These are phyloP conservation scores for Phtheirospermum japonicum DNA, from an alignment of 257 asterid genomes.

Conservation along the genomic window DNA sequence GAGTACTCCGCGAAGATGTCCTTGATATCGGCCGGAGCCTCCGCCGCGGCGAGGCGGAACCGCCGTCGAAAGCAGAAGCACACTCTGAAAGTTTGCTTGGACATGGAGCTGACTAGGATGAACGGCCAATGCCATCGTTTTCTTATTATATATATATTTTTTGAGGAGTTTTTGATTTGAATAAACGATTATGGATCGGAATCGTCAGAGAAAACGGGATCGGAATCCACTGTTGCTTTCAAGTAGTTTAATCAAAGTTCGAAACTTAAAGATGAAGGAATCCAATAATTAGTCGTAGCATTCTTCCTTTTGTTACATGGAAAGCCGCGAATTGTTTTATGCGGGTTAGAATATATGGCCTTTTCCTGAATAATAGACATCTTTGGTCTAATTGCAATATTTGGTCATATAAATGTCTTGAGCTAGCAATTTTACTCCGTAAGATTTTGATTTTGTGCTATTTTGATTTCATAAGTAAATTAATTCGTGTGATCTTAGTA, in stretches of 20 bases:
- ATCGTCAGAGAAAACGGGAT: constrained; percentile 25
- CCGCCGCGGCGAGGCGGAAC: constrained; percentile 46
- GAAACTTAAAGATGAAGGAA: constrained; percentile 9
- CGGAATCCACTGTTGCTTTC: constrained; percentile 8
- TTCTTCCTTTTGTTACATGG: no score
- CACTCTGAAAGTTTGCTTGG: constrained; percentile 51
- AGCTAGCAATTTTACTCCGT: no score
- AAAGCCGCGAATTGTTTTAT: not conserved
- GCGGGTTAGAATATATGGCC: not conserved
- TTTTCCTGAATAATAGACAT: no score
- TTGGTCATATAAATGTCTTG: no score
- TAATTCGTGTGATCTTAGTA: no score
- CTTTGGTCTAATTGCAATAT: no score
- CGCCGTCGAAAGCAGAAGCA: constrained; percentile 61
- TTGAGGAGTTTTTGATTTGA: not conserved
- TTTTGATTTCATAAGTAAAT: no score
- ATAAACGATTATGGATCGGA: not conserved
- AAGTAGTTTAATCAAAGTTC: not conserved
- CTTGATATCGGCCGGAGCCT: constrained; percentile 51
- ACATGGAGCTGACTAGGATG: constrained; percentile 25
- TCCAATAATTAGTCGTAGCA: constrained; percentile 7
- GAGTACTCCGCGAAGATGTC: constrained; percentile 39
- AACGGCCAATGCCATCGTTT: constrained; percentile 4
- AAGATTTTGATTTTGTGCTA: no score
- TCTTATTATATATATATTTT: not conserved